A percentile compares a stretch with the other conserved stretches of the same genome.
These are phyloP conservation scores for Termitomyces sp. DNA, from an alignment of 768 basidiomycete species.

Conservation along the genomic window DNA sequence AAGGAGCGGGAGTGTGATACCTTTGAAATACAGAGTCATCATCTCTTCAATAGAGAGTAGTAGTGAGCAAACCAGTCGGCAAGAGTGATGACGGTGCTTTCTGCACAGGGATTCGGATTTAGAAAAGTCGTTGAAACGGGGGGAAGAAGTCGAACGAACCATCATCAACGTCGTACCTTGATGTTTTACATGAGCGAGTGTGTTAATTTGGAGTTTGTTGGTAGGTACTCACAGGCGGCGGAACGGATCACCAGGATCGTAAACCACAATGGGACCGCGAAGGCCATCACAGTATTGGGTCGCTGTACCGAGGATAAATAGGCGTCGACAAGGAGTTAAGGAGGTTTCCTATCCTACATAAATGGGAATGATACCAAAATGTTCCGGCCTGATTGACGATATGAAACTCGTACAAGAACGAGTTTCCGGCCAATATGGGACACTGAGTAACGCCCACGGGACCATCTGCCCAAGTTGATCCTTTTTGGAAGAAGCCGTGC, in stretches of 20 bases:
- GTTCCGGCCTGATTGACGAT: background rate
- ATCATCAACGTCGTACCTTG: background rate
- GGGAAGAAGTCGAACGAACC: background rate
- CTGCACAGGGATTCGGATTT: background rate
- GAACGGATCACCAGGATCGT: constrained; percentile 1
- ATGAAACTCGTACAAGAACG: constrained; percentile 1
- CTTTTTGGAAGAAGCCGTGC: constrained; percentile 7
- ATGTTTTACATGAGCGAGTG: background rate
- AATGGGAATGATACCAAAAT: constrained; percentile 3
- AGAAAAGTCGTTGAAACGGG: background rate
- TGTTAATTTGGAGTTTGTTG: background rate
- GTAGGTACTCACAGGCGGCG: background rate
- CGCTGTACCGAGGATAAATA: background rate
- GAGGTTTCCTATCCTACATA: background rate
- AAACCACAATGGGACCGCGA: background rate
- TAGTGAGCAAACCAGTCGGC: background rate
- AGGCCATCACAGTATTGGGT: constrained; percentile 6
- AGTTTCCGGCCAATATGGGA: constrained; percentile 5
- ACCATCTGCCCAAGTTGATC: constrained; percentile 3
- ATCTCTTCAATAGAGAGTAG: too few relatives aligned
- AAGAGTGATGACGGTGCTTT: background rate
- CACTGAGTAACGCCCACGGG: constrained; percentile 5
- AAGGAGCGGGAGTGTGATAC: background rate
- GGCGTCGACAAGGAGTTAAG: too few relatives aligned
- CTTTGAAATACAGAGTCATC: background rate